Conservation (phyloP, 768 basidiomycete genomes). For the Lentinula edodes region DNA sequence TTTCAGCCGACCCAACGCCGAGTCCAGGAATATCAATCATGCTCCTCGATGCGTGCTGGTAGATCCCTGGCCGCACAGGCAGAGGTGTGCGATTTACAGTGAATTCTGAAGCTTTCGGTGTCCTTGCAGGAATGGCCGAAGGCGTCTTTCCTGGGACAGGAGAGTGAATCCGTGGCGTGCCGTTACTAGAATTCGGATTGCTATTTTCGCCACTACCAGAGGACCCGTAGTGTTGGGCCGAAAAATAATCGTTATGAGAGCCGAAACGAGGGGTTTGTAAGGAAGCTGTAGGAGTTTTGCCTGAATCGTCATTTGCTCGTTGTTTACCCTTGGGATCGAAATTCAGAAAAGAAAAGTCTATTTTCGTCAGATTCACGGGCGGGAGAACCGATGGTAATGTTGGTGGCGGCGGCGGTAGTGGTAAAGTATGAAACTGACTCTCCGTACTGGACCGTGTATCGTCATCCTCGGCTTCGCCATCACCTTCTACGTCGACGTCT, state of each 20-base stretch:
- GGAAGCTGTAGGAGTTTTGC: conserved; percentile 4
- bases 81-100: neutral
- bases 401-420: neutral
- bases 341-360: conserved; percentile 5
- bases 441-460: conserved; percentile 9
- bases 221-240: neutral
- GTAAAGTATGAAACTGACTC: neutral
- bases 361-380: neutral
- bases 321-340: conserved; percentile 9
- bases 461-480: conserved; percentile 14
- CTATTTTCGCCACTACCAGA: neutral
- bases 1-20: conserved; percentile 13
- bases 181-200: neutral
- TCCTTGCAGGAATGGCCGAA: neutral
- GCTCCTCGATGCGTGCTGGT: conserved; percentile 57
- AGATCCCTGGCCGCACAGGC: conserved; percentile 37
- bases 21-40: conserved; percentile 48
- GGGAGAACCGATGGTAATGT: neutral
- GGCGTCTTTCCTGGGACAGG: neutral
- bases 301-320: conserved; percentile 1
- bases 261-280: neutral
- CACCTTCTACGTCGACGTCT: conserved; percentile 25
- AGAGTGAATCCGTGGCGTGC: neutral
- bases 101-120: neutral
- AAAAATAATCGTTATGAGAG: conserved; percentile 2